These are phyloP conservation scores for Dichotomocladium elegans DNA, from an alignment of 371 early-diverging fungal genomes.

Conservation along the genomic window DNA sequence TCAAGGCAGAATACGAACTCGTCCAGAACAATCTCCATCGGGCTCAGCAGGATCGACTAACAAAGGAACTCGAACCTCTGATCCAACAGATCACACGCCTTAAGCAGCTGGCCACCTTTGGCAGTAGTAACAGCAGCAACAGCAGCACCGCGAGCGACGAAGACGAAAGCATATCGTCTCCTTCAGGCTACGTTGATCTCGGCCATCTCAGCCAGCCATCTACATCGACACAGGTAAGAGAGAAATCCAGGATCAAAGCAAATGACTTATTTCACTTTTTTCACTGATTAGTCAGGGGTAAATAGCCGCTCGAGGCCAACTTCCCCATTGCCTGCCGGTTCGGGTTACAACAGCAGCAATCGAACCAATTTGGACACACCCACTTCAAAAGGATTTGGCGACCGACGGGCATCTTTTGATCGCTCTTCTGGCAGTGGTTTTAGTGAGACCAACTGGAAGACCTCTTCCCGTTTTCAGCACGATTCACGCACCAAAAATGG, in stretches of 20 bases:
- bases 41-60: conserved; percentile 9
- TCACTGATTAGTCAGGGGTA: background rate
- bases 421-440: background rate
- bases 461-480: too few species aligned
- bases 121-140: background rate
- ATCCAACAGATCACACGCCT: conserved; percentile 27
- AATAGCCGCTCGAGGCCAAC: background rate
- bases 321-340: background rate
- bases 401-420: background rate
- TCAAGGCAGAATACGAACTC: conserved; percentile 26
- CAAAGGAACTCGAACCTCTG: conserved; percentile 35
- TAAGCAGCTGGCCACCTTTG: conserved; percentile 14
- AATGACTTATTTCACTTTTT: background rate
- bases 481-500: too few species aligned
- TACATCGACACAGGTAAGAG: background rate
- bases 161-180: background rate
- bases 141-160: too few species aligned
- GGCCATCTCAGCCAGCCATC: conserved; percentile 2
- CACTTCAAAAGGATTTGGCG: background rate
- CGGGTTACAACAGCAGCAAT: background rate
- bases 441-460: background rate
- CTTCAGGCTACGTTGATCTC: conserved; percentile 7
- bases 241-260: background rate
- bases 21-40: conserved; percentile 14
- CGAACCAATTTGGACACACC: background rate